A percentile compares a stretch with the other conserved stretches of the same genome.
These are phyloP conservation scores for Fragilariopsis cylindrus DNA, from an alignment of 108 stramenopile species.

Conservation along the genomic window DNA sequence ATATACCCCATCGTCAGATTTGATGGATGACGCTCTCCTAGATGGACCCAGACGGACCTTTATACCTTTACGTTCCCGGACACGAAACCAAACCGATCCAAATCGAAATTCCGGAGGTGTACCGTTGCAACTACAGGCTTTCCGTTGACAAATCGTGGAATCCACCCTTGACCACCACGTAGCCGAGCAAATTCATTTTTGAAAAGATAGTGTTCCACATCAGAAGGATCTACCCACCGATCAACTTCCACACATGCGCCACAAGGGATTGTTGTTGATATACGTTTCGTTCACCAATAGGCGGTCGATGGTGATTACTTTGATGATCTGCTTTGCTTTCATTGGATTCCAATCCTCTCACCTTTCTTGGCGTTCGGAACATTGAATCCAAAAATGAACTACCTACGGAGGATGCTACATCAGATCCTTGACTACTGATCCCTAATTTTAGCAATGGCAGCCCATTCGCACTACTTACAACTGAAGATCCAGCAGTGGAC, in stretches of 20 bases:
- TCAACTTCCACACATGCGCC: conserved; percentile 76
- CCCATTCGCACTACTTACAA: conserved; percentile 12
- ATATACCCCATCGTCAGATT: conserved; percentile 62
- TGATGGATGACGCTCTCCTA: conserved; percentile 61
- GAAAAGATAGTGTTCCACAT: conserved; percentile 1
- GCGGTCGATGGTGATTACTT: conserved; percentile 13
- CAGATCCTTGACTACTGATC: conserved; percentile 38
- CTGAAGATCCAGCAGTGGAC: conserved; percentile 36
- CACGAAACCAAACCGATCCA: conserved; percentile 89
- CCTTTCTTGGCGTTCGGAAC: conserved; percentile 57
- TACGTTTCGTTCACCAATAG: conserved; percentile 15
- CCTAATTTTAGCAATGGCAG: conserved; percentile 4
- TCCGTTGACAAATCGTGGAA: conserved; percentile 57
- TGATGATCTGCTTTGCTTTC: conserved; percentile 17
- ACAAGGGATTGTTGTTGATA: conserved; percentile 56
- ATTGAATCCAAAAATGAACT: conserved; percentile 62
- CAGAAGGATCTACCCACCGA: conserved; percentile 37
- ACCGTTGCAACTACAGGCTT: conserved; percentile 29
- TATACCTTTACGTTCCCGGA: conserved; percentile 56
- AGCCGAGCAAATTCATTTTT: conserved; percentile 60
- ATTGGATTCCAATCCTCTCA: conserved; percentile 22
- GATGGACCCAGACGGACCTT: conserved; percentile 82
- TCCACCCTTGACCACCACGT: conserved; percentile 81
- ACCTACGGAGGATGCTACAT: conserved; percentile 61
- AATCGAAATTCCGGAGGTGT: conserved; percentile 59